Evolutionary conservation across 2,329 filamentous ascomycete genomes (phyloP).

Genomic region (Rugonectria rugulosa): DNA sequence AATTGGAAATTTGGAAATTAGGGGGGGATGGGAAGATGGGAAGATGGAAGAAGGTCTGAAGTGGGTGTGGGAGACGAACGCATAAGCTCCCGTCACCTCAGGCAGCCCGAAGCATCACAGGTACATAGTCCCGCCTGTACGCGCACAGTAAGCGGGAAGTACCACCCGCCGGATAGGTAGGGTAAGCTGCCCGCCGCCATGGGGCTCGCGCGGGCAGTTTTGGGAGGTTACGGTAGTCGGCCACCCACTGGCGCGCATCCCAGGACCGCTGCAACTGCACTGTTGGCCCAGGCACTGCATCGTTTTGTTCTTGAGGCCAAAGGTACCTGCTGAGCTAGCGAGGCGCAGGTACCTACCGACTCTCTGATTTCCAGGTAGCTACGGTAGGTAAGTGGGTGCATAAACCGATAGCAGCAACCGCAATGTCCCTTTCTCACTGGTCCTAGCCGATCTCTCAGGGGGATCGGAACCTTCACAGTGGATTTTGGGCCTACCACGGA

Average conservation of each 20-base stretch:
- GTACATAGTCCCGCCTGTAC: too few relatives aligned
- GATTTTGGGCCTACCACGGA: background rate
- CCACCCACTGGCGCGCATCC: too few relatives aligned
- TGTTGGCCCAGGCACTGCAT: conserved; percentile 18
- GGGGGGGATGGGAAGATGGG: conserved; percentile 4
- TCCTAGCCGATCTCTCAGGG: conserved; percentile 10
- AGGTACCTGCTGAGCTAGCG: conserved; percentile 5
- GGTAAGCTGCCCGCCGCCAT: too few relatives aligned
- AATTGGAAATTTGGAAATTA: conserved; percentile 28
- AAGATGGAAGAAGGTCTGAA: conserved; percentile 4
- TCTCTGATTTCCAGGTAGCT: conserved; percentile 1
- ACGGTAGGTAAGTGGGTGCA: conserved; percentile 25
- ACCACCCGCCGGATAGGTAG: too few relatives aligned
- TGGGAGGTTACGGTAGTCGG: too few relatives aligned
- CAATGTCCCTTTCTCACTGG: conserved; percentile 7
- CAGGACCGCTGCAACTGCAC: too few relatives aligned
- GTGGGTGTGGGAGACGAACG: conserved; percentile 15
- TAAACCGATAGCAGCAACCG: conserved; percentile 4
- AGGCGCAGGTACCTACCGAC: conserved; percentile 3
- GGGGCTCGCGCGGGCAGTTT: too few relatives aligned
- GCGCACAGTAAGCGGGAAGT: too few relatives aligned
- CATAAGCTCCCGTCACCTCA: too few relatives aligned
- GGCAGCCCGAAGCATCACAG: too few relatives aligned
- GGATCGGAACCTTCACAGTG: conserved; percentile 2
- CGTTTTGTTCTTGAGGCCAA: conserved; percentile 7